Base-by-base conservation (phyloP, 2,329 filamentous ascomycete species). In the Sporothrix protearum region DNA sequence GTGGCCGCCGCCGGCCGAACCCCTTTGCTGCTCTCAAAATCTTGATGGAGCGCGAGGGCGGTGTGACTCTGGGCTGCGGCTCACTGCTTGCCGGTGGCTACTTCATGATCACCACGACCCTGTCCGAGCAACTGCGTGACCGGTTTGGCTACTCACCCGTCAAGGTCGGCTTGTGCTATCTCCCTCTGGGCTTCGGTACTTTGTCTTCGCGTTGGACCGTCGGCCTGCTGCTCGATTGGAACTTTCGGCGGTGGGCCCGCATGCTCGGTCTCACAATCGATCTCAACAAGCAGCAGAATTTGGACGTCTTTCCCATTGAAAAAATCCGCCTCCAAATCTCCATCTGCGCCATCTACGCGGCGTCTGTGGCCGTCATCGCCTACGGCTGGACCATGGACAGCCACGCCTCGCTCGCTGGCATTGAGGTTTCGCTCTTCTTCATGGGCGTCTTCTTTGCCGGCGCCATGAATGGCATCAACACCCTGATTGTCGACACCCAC, bases 301-400 rank as follows among this genome's bases (percentile, higher is more conserved):
- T 76, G 19, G 75, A 75, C 51, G 69, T 71, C 6, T 71, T 75
- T 3, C 75, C 75, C 19, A 75, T 76, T 30, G 75, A 76, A 30
- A 74, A 70, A 49, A 74, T 75, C 63, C 74, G 75, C 39, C 72
- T 76, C 4, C 71, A 76, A 53, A 74, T 76, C 33, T 74, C 73
- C 8, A 67, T 76, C 33, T 70, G 63, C n/a, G 61, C 74, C 70
- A 74, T 76, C 49, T 75, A 75, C 71, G 19, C 75, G 12, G 71
- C 71, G 1, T 74, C 74, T 25, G 72, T 47, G 6, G 67, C 73
- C 1, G 68, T 76, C 22, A 53, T 78, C 3, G 76, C 73, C 0
- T 78, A 77, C 49, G 73, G 74, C 33, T 77, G 77, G 77, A 70
- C 74, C 5, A 76, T 78, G 74, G 36, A 77, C 51, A 72, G 45